Conservation (phyloP, 768 basidiomycete species). For the Favolaschia claudopus region DNA sequence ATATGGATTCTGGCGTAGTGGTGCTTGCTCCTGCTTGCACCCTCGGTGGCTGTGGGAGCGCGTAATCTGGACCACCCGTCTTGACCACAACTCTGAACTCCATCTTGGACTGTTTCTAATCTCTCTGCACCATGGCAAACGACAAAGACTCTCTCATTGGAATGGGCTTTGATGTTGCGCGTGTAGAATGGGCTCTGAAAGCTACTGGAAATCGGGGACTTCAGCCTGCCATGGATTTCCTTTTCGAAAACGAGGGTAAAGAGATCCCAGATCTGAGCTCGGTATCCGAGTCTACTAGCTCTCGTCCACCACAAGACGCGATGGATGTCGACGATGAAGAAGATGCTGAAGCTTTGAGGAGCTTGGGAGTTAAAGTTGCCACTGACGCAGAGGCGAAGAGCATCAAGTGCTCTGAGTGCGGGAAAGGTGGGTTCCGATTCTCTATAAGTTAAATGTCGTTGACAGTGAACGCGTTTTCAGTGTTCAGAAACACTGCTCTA, state of each 20-base stretch:
- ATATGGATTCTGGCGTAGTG: not conserved
- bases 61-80: not conserved
- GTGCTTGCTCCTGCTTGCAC: not conserved
- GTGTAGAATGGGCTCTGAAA: constrained; percentile 92
- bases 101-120: not conserved
- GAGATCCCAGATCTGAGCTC: constrained; percentile 70
- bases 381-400: constrained; percentile 77
- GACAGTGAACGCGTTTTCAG: not conserved
- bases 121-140: constrained; percentile 49
- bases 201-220: constrained; percentile 85
- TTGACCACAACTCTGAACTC: not conserved
- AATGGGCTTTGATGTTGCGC: constrained; percentile 88
- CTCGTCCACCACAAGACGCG: constrained; percentile 32
- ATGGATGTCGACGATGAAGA: constrained; percentile 77
- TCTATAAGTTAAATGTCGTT: constrained; percentile 34
- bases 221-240: constrained; percentile 90
- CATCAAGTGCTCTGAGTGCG: constrained; percentile 85
- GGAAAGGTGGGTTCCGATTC: no score
- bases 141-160: constrained; percentile 79
- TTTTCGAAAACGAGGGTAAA: constrained; percentile 81
- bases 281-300: constrained; percentile 44
- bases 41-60: no score
- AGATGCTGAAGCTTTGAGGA: constrained; percentile 68
- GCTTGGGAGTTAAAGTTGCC: constrained; percentile 51
- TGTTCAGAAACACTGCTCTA: constrained; percentile 73